Evolutionary conservation across 352 stramenopile genomes (phyloP), one percentile per base, ranked within the genome.

Genomic region (Poterioochromonas sp.): DNA sequence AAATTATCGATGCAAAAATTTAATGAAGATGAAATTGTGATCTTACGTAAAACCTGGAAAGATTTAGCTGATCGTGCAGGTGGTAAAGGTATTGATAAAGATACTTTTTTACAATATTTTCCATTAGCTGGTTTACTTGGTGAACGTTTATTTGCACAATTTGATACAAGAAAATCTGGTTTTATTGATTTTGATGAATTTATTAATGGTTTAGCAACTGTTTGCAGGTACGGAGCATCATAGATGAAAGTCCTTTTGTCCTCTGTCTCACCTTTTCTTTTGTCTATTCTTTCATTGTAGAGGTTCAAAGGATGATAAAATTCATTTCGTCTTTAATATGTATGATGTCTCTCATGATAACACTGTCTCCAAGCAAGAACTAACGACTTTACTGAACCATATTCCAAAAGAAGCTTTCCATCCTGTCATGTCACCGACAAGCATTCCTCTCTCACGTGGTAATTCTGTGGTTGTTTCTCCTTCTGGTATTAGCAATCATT

Each of bases 51-150:
- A 20, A 76, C 69, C 63, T 76, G 69, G 69, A 8, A 62, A 74
- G 82, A 85, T 60, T 70, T 85, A 29, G 80, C 78, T 43, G 80
- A 83, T 39, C 62, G 82, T 32, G 81, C 78, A 11, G 69, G 73
- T 22, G 83, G 82, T 0, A 78, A 81, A 26, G 85, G 73, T 18
- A 85, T 97, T 18, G 91, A 96, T 82, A 96, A 96, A 65, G 89
- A 94, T 51, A 95, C 90, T 0, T 97, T 97, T 81, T 87, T 96
- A 80, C 95, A 94, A 82, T 94, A 91, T 73, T 96, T 96, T 70
- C 89, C 90, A 0, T 86, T 96, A 79, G 90, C 89, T 32, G 91
- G 92, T 8, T 81, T 97, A 0, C 84, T 96, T 20, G 90, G 91
- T 18, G 91, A 97, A 79, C 88, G 90, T 8, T 82, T 97, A 64